phyloP scores from a whole-genome alignment of 2,329 filamentous ascomycete species.

The Fusarium luffae region DNA sequence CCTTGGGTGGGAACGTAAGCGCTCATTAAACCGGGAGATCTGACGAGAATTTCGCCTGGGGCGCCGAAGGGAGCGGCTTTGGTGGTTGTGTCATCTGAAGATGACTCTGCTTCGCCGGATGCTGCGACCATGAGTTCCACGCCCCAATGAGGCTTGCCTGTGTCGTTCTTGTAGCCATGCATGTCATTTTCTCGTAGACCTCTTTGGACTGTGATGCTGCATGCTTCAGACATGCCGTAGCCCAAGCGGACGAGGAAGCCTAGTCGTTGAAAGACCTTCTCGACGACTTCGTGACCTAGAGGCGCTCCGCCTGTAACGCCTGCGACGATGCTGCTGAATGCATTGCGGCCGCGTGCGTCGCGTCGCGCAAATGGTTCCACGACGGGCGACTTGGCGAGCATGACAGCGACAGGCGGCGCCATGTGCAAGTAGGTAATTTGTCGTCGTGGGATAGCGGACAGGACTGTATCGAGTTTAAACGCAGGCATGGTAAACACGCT shows the following conservation, averaged over 20 bases:
- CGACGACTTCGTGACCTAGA: conserved; percentile 63
- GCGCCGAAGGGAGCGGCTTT: conserved; percentile 57
- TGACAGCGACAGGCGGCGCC: conserved; percentile 77
- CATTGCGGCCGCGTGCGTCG: conserved; percentile 55
- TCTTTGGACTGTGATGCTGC: conserved; percentile 71
- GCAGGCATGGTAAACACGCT: conserved; percentile 76
- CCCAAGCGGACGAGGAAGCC: conserved; percentile 67
- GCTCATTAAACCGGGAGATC: conserved; percentile 72
- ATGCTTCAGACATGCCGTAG: conserved; percentile 81
- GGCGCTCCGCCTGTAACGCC: conserved; percentile 74
- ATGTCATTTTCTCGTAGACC: conserved; percentile 62
- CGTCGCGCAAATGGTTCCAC: conserved; percentile 70
- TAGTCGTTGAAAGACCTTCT: conserved; percentile 69
- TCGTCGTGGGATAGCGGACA: conserved; percentile 70
- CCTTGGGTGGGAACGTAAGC: conserved; percentile 74
- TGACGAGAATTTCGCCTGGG: conserved; percentile 73
- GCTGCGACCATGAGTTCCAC: conserved; percentile 74
- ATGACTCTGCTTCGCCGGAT: conserved; percentile 51
- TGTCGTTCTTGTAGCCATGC: conserved; percentile 66
- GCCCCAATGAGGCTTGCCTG: conserved; percentile 72
- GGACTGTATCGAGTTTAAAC: conserved; percentile 74
- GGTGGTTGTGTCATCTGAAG: conserved; percentile 41
- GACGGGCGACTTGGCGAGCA: conserved; percentile 74
- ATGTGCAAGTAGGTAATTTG: conserved; percentile 73
- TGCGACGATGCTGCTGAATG: conserved; percentile 66